Evolutionary conservation across 1,284 basidiomycete species (phyloP), one percentile per base, ranked within the genome.

Genomic region (Amylostereum chailletii): DNA sequence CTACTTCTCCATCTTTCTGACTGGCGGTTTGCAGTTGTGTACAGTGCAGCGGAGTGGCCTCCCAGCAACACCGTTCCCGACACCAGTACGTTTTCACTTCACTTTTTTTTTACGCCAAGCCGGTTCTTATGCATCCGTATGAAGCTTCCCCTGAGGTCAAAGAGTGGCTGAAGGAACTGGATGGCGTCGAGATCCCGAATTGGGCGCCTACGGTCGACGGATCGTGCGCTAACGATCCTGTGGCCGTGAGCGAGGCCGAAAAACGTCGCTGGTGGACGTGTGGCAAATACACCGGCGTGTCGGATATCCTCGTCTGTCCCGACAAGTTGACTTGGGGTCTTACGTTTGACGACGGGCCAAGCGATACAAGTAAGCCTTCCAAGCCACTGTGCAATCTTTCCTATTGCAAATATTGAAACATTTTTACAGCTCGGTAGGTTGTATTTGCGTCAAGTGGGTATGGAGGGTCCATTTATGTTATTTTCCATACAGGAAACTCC

Each of bases 221-320:
- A n/a, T 77, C 82, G 26, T 86, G 86, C 59, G 72, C 63, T 34
- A 68, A 71, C 42, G 79, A 84, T 55, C 76, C 84, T 33, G 65
- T 65, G 3, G 76, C 81, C 9, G 81, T 77, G 3, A 66, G 79
- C 4, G 63, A 80, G 42, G 81, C 85, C 39, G 70, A 75, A 6
- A 66, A 65, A 51, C 78, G 80, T 56, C 84, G 85, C 41, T 90
- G 86, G 87, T 90, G 87, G 87, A 89, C 90, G n/a, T 94, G 90
- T 61, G 88, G 90, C 63, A 86, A 87, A 37, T 81, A 77, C 64
- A 89, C 88, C 5, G 76, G 87, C 29, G 58, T 57, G 42, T 79
- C 79, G 7, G 69, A 88, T 64, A 80, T 88, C 60, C 77, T 80
- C 52, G 67, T 75, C 27, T 96, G 94, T 67, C 89, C 90, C 1